Base-by-base conservation (phyloP, 805 yeast genomes). In the Saturnispora mendoncae region DNA sequence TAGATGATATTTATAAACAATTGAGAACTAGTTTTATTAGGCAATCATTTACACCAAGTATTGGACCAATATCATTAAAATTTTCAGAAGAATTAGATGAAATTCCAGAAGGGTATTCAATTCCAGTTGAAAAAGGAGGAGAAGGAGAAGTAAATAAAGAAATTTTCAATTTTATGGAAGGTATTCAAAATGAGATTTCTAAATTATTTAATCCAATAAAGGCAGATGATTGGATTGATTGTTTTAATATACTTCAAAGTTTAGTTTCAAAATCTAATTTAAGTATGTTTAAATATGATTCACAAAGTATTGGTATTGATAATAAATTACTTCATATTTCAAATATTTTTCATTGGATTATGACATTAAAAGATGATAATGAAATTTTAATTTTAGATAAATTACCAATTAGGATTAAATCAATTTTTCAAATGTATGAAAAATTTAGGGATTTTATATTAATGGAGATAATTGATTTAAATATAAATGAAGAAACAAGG, bases 191-290 rank as follows among this genome's bases (percentile, higher is more conserved):
- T 14, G 64, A 84, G 6, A 69, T 84, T 21, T 65, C 72, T 2
- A 70, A 72, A 3, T 66, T 80, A 25, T 78, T 80, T 54, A 65
- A 62, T 21, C 70, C 75, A 9, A 70, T 81, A 26, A 69, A 76
- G 10, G 58, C 76, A 10, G 74, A 72, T 45, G 94, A 88, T 51
- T 90, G 97, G 96, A 66, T 85, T 39, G 71, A 72, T 42, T 73
- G 80, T 3, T 83, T 75, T 56, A 90, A 85, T 53, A 61, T 79
- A 1, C 60, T 90, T 34, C 96, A 88, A 55, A 64, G 74, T 25
- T 80, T 81, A 45, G 74, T 80, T 20, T 74, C 75, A 18, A 76
- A 71, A 36, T 69, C 78, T 0, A 56, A 72, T 26, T 61, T 74
- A 9, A 71, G 80, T 7, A 62, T 86, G 43, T 79, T 82, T 54